Evolutionary conservation across 2,329 filamentous ascomycete species (phyloP).

Genomic region (Penicillium sclerotiorum): DNA sequence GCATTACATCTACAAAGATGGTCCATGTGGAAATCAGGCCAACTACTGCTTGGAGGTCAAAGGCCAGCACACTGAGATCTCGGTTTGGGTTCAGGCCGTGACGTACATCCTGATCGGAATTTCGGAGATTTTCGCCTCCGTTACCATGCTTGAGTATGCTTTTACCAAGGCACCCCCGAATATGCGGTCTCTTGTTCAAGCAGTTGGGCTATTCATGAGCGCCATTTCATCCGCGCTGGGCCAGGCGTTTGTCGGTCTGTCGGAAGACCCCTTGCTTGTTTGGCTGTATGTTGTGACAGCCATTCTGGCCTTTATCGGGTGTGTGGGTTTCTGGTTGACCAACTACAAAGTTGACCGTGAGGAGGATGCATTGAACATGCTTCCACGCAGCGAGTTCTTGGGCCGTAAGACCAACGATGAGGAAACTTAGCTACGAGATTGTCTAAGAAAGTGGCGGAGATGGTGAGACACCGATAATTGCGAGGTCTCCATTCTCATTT

Average conservation of each 20-base stretch:
- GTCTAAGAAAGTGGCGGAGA: too few relatives aligned
- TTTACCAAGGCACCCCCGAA: conserved; percentile 77
- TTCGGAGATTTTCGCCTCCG: conserved; percentile 60
- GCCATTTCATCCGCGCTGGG: conserved; percentile 70
- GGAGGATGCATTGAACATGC: conserved; percentile 67
- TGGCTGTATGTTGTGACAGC: conserved; percentile 73
- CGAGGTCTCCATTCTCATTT: too few relatives aligned
- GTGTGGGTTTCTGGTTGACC: conserved; percentile 67
- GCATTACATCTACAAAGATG: conserved; percentile 59
- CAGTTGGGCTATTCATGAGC: conserved; percentile 70
- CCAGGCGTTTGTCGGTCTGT: conserved; percentile 67
- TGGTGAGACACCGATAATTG: too few relatives aligned
- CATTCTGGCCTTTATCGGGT: conserved; percentile 64
- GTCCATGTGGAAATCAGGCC: conserved; percentile 61
- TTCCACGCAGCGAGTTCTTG: conserved; percentile 27
- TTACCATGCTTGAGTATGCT: conserved; percentile 72
- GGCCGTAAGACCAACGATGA: conserved; percentile 12
- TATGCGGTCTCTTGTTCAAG: conserved; percentile 76
- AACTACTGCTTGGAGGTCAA: conserved; percentile 52
- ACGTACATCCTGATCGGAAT: conserved; percentile 58
- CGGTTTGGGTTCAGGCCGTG: conserved; percentile 60
- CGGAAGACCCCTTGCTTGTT: conserved; percentile 65
- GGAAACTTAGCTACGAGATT: conserved; percentile 10
- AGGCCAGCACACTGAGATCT: conserved; percentile 59
- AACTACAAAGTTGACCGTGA: conserved; percentile 66